Conservation (phyloP, 371 early-diverging fungal species). For the Thermomucor indicae-seudaticae region DNA sequence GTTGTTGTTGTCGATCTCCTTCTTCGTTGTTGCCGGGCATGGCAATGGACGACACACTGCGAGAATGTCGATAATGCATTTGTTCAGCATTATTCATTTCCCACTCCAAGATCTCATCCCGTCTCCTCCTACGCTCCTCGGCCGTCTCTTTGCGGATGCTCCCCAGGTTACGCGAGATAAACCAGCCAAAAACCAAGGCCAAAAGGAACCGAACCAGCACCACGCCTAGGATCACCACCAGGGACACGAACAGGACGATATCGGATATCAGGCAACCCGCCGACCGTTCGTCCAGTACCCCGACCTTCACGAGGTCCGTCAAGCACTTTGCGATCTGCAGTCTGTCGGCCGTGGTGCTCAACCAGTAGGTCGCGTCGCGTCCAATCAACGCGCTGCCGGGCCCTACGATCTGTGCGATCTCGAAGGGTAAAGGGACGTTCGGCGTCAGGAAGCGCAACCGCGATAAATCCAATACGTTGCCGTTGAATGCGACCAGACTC, state of each 20-base stretch:
- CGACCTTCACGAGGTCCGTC: slow-evolving; percentile 69
- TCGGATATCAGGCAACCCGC: slow-evolving; percentile 79
- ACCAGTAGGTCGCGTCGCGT: slow-evolving; percentile 58
- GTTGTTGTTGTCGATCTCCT: background rate
- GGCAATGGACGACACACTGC: slow-evolving; percentile 30
- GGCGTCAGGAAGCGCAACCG: slow-evolving; percentile 41
- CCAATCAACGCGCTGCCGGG: slow-evolving; percentile 53
- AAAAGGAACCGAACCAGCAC: slow-evolving; percentile 79
- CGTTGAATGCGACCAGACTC: slow-evolving; percentile 72
- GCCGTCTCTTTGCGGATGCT: slow-evolving; percentile 66
- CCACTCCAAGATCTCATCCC: slow-evolving; percentile 58
- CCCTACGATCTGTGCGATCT: slow-evolving; percentile 40
- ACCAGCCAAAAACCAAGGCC: slow-evolving; percentile 83
- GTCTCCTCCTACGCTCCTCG: slow-evolving; percentile 48
- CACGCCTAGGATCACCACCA: slow-evolving; percentile 74
- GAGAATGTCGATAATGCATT: slow-evolving; percentile 43
- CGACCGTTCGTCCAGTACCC: slow-evolving; percentile 69
- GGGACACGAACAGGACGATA: slow-evolving; percentile 71
- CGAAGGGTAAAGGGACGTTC: slow-evolving; percentile 38
- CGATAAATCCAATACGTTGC: slow-evolving; percentile 55
- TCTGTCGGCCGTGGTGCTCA: slow-evolving; percentile 52
- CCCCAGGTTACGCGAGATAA: slow-evolving; percentile 69
- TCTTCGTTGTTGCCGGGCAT: background rate
- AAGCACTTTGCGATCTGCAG: slow-evolving; percentile 60
- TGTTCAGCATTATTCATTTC: slow-evolving; percentile 64